Conservation (phyloP, 2,329 filamentous ascomycete genomes). For the Mollisia scopiformis region DNA sequence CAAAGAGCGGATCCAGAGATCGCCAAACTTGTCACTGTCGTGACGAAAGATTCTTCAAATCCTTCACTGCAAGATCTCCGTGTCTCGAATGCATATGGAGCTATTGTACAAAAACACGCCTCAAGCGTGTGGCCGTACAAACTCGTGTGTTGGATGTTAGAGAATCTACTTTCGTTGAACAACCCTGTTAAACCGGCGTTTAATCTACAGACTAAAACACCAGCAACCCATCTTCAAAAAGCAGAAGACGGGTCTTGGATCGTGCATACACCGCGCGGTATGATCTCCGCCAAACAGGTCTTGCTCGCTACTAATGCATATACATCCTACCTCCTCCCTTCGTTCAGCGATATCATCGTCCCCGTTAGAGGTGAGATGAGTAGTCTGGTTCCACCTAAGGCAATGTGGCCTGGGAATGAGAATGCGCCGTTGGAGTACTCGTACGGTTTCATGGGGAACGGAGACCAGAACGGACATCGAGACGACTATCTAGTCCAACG, state of each 20-base stretch:
- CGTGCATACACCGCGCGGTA: constrained; percentile 71
- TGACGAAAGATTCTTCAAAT: constrained; percentile 35
- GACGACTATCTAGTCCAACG: constrained; percentile 77
- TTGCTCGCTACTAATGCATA: constrained; percentile 85
- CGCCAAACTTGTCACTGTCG: constrained; percentile 42
- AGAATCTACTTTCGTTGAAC: constrained; percentile 38
- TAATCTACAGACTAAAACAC: constrained; percentile 76
- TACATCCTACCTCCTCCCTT: constrained; percentile 73
- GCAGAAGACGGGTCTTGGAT: constrained; percentile 50
- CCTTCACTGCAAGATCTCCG: constrained; percentile 53
- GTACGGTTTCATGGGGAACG: constrained; percentile 63
- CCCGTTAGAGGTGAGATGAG: constrained; percentile 77
- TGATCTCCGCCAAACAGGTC: constrained; percentile 62
- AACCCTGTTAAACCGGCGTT: constrained; percentile 27
- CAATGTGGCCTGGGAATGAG: constrained; percentile 26
- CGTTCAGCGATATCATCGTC: constrained; percentile 71
- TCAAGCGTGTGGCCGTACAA: constrained; percentile 84
- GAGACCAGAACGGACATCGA: constrained; percentile 45
- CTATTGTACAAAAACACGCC: constrained; percentile 65
- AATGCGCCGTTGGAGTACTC: constrained; percentile 29
- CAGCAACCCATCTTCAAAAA: constrained; percentile 55
- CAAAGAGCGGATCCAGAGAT: constrained; percentile 58
- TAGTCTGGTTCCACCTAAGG: constrained; percentile 60
- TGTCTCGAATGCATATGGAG: constrained; percentile 60
- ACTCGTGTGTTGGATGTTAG: constrained; percentile 72